Base-by-base conservation (phyloP, 148 eudicot genomes). In the Persicaria maculosa region DNA sequence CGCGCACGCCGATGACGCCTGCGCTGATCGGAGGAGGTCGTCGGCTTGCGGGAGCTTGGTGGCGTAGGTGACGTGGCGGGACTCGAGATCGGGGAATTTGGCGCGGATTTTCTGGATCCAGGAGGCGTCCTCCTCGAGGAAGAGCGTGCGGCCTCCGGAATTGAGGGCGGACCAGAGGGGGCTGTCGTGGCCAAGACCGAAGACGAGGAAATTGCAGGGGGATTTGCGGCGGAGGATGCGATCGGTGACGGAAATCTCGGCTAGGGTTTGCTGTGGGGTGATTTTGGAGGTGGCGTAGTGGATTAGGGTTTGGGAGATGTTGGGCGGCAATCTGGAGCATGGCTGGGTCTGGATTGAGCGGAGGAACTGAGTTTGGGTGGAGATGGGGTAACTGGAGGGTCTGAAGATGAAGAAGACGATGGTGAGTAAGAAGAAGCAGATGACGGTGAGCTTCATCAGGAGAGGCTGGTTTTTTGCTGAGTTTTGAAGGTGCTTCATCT, bases 181-280 rank as follows among this genome's bases (percentile, higher is more conserved):
- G 16, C 82, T 78, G 53, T 86, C 89, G 71, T 79, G 82, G 43
- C 89, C 87, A 44, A 86, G 85, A 4, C 89, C 89, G 80, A 82
- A 86, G 16, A 86, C 80, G 4, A 86, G 86, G 80, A 86, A 84
- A 22, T 86, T 83, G 73, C 80, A 70, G 6, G 87, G 84, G n/a
- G 78, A 78, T n/a, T 62, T 19, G 0, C 79, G 36, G 4, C 36
- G 73, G 68, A 86, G 81, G 62, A 86, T 81, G 46, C 78, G 50
- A 50, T 70, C 76, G 2, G 86, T 74, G 44, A 83, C 47, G 7
- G 68, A 71, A 52, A 85, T 83, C 81, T 85, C 88, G 8, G 9
- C 44, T 15, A 74, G 59, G 0, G 84, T 65, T 44, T 85, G 88
- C 77, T 85, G 88, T 2, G 88, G 88, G 53, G 82, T 81, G 50